Conservation (phyloP, 768 basidiomycete species). For the Kwoniella dendrophila region DNA sequence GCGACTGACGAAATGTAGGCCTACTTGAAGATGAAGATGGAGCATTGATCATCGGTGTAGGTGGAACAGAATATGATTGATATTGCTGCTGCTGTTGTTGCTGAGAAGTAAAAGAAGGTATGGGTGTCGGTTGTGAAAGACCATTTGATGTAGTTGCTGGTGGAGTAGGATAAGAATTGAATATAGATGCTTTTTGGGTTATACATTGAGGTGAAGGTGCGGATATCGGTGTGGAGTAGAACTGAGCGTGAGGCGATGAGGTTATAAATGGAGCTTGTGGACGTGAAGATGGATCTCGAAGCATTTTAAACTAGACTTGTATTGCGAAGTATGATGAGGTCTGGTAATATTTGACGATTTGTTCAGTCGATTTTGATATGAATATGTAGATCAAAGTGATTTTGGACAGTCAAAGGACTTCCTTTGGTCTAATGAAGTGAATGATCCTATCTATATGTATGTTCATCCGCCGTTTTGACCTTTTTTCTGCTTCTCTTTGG, state of each 20-base stretch:
- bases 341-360: no score
- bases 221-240: no score
- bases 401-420: conserved; percentile 2
- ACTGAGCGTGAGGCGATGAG: no score
- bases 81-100: background rate
- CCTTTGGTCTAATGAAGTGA: no score
- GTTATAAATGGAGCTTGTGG: no score
- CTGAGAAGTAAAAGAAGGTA: conserved; percentile 1
- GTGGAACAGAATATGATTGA: background rate
- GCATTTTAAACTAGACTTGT: no score
- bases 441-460: background rate
- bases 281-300: no score
- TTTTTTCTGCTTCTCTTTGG: background rate
- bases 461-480: conserved; percentile 2
- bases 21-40: conserved; percentile 1
- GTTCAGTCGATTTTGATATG: background rate
- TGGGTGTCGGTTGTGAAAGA: conserved; percentile 16
- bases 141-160: background rate
- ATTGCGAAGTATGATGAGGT: no score
- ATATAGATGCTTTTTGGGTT: background rate
- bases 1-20: conserved; percentile 10
- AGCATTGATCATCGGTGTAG: background rate
- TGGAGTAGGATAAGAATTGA: conserved; percentile 9
- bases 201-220: background rate
- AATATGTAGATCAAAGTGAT: background rate